Percentiles rank a stretch among this genome's conserved stretches.
phyloP scores from a whole-genome alignment of 1,284 basidiomycete genomes.

The Trametes hirsuta region DNA sequence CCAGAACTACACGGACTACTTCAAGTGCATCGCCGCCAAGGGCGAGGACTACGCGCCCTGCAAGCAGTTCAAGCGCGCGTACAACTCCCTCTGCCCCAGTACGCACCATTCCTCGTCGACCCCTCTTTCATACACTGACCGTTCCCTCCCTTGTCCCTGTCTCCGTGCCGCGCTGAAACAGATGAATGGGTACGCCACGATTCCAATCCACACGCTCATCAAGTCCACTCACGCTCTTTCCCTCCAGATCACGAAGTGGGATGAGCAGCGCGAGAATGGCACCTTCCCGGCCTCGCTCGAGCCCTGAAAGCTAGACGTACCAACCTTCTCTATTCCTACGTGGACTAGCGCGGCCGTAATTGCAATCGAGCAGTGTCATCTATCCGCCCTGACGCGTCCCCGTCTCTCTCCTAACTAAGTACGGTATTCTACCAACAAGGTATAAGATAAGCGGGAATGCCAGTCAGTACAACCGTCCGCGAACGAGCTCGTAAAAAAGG shows the following conservation, averaged over 20 bases:
- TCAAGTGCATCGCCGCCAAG: slow-evolving; percentile 96
- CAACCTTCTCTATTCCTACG: neutral
- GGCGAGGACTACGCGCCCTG: slow-evolving; percentile 98
- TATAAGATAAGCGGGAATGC: neutral
- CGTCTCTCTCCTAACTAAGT: neutral
- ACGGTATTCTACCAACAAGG: neutral
- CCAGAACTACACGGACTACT: slow-evolving; percentile 98
- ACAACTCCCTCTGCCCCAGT: slow-evolving; percentile 98
- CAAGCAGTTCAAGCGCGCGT: slow-evolving; percentile 98
- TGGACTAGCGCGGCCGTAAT: slow-evolving; percentile 7
- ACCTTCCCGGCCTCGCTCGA: slow-evolving; percentile 92
- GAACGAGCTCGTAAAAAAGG: neutral
- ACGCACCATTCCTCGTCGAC: slow-evolving; percentile 43
- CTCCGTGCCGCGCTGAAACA: slow-evolving; percentile 24
- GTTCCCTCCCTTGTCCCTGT: neutral
- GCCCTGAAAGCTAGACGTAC: slow-evolving; percentile 45
- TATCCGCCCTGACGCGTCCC: neutral
- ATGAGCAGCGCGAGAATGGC: slow-evolving; percentile 91
- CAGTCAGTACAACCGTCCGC: slow-evolving; percentile 9
- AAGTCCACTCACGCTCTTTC: slow-evolving; percentile 10
- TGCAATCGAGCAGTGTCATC: neutral
- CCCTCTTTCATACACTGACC: slow-evolving; percentile 8
- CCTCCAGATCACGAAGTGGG: slow-evolving; percentile 79
- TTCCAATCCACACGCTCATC: neutral
- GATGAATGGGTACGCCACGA: slow-evolving; percentile 58